Evolutionary conservation across 495 filamentous ascomycete species (phyloP).

Genomic region (Lichenothelia convexa): DNA sequence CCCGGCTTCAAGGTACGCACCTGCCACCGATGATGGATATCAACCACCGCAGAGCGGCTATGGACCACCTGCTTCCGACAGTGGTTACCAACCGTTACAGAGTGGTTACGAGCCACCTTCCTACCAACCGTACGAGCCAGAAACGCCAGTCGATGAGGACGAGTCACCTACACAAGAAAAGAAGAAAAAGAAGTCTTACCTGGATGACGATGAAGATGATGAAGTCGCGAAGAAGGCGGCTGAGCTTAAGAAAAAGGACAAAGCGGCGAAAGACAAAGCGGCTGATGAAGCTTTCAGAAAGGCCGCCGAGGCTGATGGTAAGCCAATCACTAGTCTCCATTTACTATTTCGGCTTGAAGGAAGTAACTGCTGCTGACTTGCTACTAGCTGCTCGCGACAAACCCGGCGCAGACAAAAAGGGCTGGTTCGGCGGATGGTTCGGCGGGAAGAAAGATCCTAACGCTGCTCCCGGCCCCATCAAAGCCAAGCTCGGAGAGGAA

Average conservation of each 20-base stretch:
- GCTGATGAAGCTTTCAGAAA: constrained; percentile 63
- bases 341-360: too few species aligned
- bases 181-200: constrained; percentile 58
- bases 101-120: constrained; percentile 22
- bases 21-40: too few species aligned
- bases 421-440: constrained; percentile 82
- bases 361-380: too few species aligned
- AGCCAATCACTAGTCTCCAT: too few species aligned
- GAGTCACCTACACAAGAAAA: constrained; percentile 29
- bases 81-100: constrained; percentile 39
- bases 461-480: constrained; percentile 51
- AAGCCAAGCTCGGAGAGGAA: constrained; percentile 88
- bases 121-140: constrained; percentile 28
- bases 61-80: too few species aligned
- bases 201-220: constrained; percentile 59
- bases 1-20: constrained; percentile 34
- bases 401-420: constrained; percentile 16
- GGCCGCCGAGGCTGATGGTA: constrained; percentile 73
- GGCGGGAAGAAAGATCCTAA: constrained; percentile 53
- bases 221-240: constrained; percentile 33
- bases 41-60: too few species aligned
- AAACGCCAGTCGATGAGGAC: constrained; percentile 20
- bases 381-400: constrained; percentile 11
- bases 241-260: constrained; percentile 33
- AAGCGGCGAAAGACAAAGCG: constrained; percentile 31